Conservation (phyloP, 805 yeast species). For the Nakazawaea sp. region DNA sequence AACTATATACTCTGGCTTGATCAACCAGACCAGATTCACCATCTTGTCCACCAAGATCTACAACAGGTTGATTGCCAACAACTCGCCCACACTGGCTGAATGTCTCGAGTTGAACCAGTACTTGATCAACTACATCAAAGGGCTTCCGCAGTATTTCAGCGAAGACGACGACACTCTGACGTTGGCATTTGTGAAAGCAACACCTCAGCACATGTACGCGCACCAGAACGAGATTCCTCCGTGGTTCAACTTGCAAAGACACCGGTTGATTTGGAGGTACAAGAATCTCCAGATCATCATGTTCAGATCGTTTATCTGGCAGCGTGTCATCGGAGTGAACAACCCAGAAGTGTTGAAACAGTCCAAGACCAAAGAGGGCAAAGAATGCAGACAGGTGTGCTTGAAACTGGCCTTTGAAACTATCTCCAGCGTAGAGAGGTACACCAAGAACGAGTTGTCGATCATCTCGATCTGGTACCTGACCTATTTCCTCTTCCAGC, state of each 20-base stretch:
- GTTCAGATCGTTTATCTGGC: constrained; percentile 52
- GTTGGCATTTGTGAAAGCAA: constrained; percentile 17
- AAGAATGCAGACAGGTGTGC: constrained; percentile 43
- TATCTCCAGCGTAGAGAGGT: constrained; percentile 40
- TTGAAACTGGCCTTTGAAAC: constrained; percentile 45
- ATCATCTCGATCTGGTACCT: constrained; percentile 57
- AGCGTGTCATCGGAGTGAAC: constrained; percentile 34
- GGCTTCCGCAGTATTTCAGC: constrained; percentile 40
- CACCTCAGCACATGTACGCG: constrained; percentile 16
- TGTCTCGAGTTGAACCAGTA: constrained; percentile 40
- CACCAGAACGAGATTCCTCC: constrained; percentile 25
- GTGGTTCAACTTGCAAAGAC: constrained; percentile 50
- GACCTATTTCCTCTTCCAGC: constrained; percentile 57
- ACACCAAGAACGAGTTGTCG: constrained; percentile 28
- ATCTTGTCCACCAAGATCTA: constrained; percentile 41
- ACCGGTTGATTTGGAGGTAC: constrained; percentile 52
- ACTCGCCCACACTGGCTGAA: constrained; percentile 41
- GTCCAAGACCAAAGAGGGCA: constrained; percentile 34
- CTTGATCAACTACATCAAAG: constrained; percentile 31
- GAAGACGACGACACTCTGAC: constrained; percentile 29
- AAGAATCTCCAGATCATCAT: constrained; percentile 48
- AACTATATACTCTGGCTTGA: constrained; percentile 52
- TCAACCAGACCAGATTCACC: constrained; percentile 46
- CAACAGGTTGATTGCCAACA: constrained; percentile 37
- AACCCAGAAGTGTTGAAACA: constrained; percentile 24